Evolutionary conservation across 352 stramenopile species (phyloP), one percentile per base, ranked within the genome.

Genomic region (Phytophthora citrophthora): DNA sequence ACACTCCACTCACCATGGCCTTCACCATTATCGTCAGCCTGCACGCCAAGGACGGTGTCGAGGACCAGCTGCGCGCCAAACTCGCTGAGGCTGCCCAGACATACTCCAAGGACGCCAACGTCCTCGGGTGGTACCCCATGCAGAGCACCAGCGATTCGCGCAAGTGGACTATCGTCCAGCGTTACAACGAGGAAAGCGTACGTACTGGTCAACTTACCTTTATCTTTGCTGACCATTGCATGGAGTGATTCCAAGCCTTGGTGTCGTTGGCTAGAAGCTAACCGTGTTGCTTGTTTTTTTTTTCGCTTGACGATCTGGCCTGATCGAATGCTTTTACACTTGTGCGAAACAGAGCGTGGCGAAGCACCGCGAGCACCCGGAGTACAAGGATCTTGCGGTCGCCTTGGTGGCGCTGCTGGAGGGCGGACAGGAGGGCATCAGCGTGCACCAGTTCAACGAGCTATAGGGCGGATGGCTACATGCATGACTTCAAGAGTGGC

Each of bases 161-260:
- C 54, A 70, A 70, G 47, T 70, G 61, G 61, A 55, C 53, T n/a
- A 61, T 70, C 46, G 48, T 64, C 43, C 46, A 70, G 32, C 54
- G 61, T n/a, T 69, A 64, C 54, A 47, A 64, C 18, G 23, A 64
- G 15, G 53, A 69, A 32, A 59, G 54, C 59, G 59, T 67, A 61
- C 59, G 59, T 67, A 39, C 45, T 13, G 8, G 29, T 1, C 34
- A 20, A 38, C 6, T 27, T 43, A 32, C 8, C 27, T 31, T n/a
- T 13, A 29, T 29, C 43, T 20, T 6, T 13, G 20, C 24, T 32
- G 8, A 24, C 6, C 24, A 23, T 8, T 44, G 12, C 15, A 44
- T 44, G 38, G 38, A 44, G 38, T 16, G 38, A 44, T 4, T 44
- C n/a, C 38, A 23, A 13, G 38, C 38, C 5, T 20, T 16, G 5